Percentiles rank a stretch among this genome's conserved stretches.
phyloP scores from a whole-genome alignment of 352 stramenopile genomes.

The Pythium rishiriense region DNA sequence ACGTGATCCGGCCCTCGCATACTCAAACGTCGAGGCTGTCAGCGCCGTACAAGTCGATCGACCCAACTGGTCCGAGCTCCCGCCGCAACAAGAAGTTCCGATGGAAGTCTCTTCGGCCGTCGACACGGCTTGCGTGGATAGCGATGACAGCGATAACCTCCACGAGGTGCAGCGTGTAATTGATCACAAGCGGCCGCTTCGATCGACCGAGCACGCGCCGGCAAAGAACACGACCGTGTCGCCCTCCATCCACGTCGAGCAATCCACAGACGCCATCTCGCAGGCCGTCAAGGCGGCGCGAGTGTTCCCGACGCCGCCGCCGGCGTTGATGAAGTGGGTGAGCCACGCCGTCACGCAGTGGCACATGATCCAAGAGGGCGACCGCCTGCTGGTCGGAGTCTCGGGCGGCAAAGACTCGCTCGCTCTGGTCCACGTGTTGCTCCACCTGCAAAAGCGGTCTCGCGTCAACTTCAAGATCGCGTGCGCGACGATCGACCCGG shows the following conservation, averaged over 20 bases:
- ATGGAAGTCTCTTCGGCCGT: no score
- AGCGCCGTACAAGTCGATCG: no score
- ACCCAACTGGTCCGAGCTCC: no score
- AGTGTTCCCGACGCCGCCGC: slow-evolving; percentile 43
- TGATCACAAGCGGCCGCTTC: slow-evolving; percentile 26
- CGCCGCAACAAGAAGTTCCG: no score
- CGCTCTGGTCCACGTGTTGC: slow-evolving; percentile 90
- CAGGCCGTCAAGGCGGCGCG: slow-evolving; percentile 34
- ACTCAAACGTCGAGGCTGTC: slow-evolving; percentile 6
- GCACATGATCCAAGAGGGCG: slow-evolving; percentile 93
- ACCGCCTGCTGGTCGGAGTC: slow-evolving; percentile 92
- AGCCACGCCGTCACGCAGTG: slow-evolving; percentile 87
- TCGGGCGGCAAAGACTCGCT: slow-evolving; percentile 96
- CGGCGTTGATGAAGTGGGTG: slow-evolving; percentile 43
- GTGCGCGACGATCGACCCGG: slow-evolving; percentile 92
- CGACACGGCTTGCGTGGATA: no score
- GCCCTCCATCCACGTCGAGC: slow-evolving; percentile 24
- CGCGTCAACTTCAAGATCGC: slow-evolving; percentile 93
- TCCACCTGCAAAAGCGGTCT: slow-evolving; percentile 88
- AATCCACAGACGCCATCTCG: slow-evolving; percentile 31
- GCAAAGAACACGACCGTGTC: no score
- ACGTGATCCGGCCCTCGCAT: slow-evolving; percentile 15
- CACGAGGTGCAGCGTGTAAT: not conserved
- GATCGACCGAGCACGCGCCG: slow-evolving; percentile 13
- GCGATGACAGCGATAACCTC: no score